phyloP scores from a whole-genome alignment of 495 filamentous ascomycete genomes.

The Apodospora peruviana region DNA sequence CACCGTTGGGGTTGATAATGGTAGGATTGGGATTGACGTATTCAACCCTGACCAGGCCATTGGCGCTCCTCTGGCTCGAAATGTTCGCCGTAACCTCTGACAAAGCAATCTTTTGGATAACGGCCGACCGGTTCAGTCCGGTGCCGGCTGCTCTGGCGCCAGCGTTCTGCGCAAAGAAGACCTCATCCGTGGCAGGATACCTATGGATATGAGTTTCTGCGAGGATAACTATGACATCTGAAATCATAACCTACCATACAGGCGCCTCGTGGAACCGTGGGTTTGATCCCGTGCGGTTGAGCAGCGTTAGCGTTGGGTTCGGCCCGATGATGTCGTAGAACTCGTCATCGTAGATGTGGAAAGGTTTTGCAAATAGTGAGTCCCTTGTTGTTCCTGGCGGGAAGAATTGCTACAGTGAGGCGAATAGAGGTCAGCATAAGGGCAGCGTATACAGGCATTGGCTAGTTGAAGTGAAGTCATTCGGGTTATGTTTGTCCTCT shows the following conservation, averaged over 20 bases:
- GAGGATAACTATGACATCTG: conserved; percentile 23
- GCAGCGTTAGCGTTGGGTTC: conserved; percentile 36
- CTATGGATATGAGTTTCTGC: conserved; percentile 21
- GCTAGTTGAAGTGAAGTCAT: background rate
- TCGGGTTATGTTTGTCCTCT: too few relatives aligned
- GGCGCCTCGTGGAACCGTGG: conserved; percentile 46
- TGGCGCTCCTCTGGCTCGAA: conserved; percentile 33
- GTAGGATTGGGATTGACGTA: conserved; percentile 28
- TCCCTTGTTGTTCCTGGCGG: conserved; percentile 28
- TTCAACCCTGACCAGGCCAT: conserved; percentile 34
- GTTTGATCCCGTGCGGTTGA: conserved; percentile 28
- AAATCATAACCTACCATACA: conserved; percentile 33
- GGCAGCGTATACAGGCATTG: background rate
- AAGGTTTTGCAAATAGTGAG: conserved; percentile 29
- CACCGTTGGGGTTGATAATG: conserved; percentile 46
- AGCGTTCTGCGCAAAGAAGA: conserved; percentile 48
- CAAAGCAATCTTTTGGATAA: conserved; percentile 45
- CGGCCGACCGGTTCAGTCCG: conserved; percentile 42
- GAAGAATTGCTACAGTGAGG: conserved; percentile 22
- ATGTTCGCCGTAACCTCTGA: conserved; percentile 30
- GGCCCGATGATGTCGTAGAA: conserved; percentile 36
- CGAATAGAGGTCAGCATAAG: background rate
- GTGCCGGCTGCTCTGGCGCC: conserved; percentile 37
- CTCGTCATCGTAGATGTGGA: conserved; percentile 38
- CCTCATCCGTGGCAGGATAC: conserved; percentile 39